Percentiles rank a stretch among this genome's conserved stretches.
Evolutionary conservation across 1,284 basidiomycete species (phyloP).

Genomic region (Leucocoprinus gongylophorus): DNA sequence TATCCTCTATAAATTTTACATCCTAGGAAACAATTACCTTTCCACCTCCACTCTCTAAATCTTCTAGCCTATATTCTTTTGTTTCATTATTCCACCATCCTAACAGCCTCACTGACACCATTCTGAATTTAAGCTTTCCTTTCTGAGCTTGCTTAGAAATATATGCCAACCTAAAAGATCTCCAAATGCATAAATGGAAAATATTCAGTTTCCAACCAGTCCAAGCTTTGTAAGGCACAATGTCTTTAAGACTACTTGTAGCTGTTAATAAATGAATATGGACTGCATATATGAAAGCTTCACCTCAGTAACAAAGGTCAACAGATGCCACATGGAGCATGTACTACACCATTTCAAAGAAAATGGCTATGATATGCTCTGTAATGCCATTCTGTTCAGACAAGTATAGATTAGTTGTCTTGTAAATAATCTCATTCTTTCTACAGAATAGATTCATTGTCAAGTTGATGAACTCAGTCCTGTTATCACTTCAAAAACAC

Average conservation of each 20-base stretch:
- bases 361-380: slow-evolving; percentile 29
- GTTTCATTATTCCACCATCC: slow-evolving; percentile 16
- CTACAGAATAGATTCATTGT: not conserved
- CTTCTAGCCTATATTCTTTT: slow-evolving; percentile 14
- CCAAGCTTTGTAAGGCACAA: slow-evolving; percentile 12
- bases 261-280: slow-evolving; percentile 21
- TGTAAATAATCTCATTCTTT: slow-evolving; percentile 7
- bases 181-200: slow-evolving; percentile 16
- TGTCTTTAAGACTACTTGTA: slow-evolving; percentile 14
- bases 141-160: slow-evolving; percentile 14
- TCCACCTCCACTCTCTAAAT: slow-evolving; percentile 5
- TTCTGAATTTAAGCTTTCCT: slow-evolving; percentile 15
- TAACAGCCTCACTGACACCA: slow-evolving; percentile 10
- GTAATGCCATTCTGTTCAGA: slow-evolving; percentile 32
- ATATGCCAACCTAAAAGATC: slow-evolving; percentile 16
- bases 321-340: slow-evolving; percentile 26
- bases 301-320: slow-evolving; percentile 32
- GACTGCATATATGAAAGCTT: slow-evolving; percentile 29
- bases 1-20: not conserved
- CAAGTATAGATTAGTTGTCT: slow-evolving; percentile 13
- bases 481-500: not conserved
- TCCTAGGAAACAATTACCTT: not conserved
- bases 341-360: slow-evolving; percentile 21
- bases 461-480: slow-evolving; percentile 7
- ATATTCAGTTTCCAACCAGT: slow-evolving; percentile 15